Base-by-base conservation (phyloP, 768 basidiomycete genomes). In the Amanita polypyramis region DNA sequence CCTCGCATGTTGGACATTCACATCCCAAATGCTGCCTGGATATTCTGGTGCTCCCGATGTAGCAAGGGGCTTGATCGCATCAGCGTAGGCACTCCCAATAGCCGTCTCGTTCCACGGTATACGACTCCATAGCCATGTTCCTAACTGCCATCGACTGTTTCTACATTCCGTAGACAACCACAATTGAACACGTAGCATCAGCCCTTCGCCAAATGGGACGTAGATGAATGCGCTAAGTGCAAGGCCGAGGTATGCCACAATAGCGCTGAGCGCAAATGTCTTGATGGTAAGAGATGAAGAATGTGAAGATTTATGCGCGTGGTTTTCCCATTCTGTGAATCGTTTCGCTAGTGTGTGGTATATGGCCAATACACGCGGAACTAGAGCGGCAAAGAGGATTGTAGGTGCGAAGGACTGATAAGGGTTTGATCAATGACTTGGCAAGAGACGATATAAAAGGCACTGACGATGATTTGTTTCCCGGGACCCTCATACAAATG, bases 141-240 rank as follows among this genome's bases (percentile, higher is more conserved):
- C 10, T 50, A 46, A 11, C 52, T 54, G 3, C 49, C 51, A 11
- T 64, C 63, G 3, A 62, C 54, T 30, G 17, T 35, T 41, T 14
- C 21, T 15, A 6, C 29, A 21, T 33, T 39, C 34, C 7, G 0
- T 30, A 52, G 73, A 72, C 11, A 76, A 56, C 63, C 65, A 66
- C 5, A 63, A 58, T 54, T 75, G 75, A 7, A 74, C 65, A 43
- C 70, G 60, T 6, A 72, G 67, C 86, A 93, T 91, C 52, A 91
- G 79, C 44, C 76, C 75, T 59, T 85, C 85, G 23, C 93, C 93
- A 53, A 94, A 96, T 0, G 93, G 93, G 3, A 95, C 88, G 61
- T 98, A 99, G 43, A 96, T 77, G 59, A 93, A 97, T 12, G 94
- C 92, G n/a, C 85, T 90, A 12, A 98, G 78, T 5, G 78, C 81